Conservation (phyloP, 2,329 filamentous ascomycete genomes). For the Mycosphaerella arachidis region DNA sequence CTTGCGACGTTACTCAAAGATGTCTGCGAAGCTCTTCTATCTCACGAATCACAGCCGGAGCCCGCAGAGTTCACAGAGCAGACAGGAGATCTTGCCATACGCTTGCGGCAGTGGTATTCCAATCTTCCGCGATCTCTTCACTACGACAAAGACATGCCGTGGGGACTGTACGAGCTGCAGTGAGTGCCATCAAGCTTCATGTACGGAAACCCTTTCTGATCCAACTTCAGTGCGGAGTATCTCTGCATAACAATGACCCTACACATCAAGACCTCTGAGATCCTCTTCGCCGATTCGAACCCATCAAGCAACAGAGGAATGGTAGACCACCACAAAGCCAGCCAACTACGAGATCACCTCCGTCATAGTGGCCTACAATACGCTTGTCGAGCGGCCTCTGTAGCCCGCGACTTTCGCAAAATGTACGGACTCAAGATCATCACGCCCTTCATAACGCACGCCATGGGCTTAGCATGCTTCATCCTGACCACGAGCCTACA, state of each 20-base stretch:
- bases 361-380: background rate
- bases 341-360: background rate
- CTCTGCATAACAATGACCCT: constrained; percentile 1
- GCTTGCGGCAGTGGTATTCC: constrained; percentile 3
- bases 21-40: background rate
- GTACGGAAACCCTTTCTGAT: background rate
- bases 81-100: background rate
- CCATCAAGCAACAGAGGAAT: background rate
- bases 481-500: constrained; percentile 5
- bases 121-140: constrained; percentile 2
- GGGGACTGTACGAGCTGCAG: constrained; percentile 12
- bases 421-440: constrained; percentile 11
- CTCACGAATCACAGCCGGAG: background rate
- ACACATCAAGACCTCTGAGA: background rate
- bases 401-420: constrained; percentile 7
- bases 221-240: constrained; percentile 6
- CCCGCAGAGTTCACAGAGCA: background rate
- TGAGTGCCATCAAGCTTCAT: background rate
- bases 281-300: background rate
- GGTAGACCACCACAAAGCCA: background rate
- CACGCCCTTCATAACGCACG: constrained; percentile 5
- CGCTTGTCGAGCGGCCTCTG: background rate
- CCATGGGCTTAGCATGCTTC: constrained; percentile 4
- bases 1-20: constrained; percentile 3
- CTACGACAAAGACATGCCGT: constrained; percentile 3